Percentiles rank a stretch among this genome's conserved stretches.
Evolutionary conservation across 305 asterid genomes (phyloP).

Genomic region (Solanum hybrid): DNA sequence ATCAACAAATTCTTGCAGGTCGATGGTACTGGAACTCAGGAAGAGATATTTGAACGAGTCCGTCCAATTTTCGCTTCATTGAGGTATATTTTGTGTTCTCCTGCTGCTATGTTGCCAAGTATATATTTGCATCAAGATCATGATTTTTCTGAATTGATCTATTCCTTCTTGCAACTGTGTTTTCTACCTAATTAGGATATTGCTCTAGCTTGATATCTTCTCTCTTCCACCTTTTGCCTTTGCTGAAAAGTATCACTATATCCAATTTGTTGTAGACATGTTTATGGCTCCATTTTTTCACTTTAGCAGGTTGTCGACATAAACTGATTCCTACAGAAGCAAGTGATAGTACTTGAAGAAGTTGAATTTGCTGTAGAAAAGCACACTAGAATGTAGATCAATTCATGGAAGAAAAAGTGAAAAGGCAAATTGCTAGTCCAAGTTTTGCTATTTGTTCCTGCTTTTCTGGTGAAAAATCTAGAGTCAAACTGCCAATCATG

Average conservation of each 20-base stretch:
- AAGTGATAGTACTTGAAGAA: background rate
- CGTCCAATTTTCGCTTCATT: slow-evolving; percentile 52
- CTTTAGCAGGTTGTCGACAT: background rate
- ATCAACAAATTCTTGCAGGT: slow-evolving; percentile 36
- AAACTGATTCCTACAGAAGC: background rate
- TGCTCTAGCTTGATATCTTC: background rate
- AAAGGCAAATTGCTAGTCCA: background rate
- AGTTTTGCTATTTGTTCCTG: background rate
- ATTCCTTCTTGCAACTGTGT: background rate
- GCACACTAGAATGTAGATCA: background rate
- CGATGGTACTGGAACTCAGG: slow-evolving; percentile 82
- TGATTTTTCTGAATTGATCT: background rate
- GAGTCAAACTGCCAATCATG: background rate
- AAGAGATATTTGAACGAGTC: slow-evolving; percentile 75
- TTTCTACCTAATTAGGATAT: background rate
- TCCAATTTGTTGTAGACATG: background rate
- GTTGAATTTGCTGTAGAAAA: background rate
- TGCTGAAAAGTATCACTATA: background rate
- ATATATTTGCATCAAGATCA: background rate
- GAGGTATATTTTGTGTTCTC: slow-evolving; percentile 31
- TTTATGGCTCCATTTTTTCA: background rate
- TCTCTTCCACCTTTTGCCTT: background rate
- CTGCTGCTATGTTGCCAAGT: background rate
- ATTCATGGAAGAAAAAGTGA: background rate
- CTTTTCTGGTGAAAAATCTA: background rate